Percentiles rank a stretch among this genome's conserved stretches.
Conservation (phyloP, 2,329 filamentous ascomycete species). For the Plenodomus lindquistii region DNA sequence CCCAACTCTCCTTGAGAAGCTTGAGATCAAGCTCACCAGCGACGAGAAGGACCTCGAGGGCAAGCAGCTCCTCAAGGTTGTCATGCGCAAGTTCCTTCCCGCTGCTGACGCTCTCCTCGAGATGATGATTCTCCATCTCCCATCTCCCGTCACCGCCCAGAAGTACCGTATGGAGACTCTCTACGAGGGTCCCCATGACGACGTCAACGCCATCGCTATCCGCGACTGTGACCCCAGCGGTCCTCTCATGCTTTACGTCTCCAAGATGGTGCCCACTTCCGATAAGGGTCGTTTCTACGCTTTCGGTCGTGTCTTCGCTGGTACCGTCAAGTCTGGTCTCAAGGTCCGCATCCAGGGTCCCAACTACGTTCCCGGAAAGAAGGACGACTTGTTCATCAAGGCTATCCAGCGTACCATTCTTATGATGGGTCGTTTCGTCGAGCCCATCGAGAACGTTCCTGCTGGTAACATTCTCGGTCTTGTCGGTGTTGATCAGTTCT, state of each 20-base stretch:
- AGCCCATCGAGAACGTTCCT: constrained; percentile 98
- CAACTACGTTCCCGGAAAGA: constrained; percentile 97
- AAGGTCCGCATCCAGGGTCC: constrained; percentile 99
- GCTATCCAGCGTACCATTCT: constrained; percentile 99
- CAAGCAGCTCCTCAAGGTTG: constrained; percentile 95
- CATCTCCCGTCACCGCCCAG: constrained; percentile 93
- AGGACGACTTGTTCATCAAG: constrained; percentile 99
- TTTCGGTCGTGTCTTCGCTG: constrained; percentile 99
- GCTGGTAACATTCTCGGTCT: constrained; percentile 99
- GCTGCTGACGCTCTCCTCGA: constrained; percentile 97
- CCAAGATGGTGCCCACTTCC: constrained; percentile 99
- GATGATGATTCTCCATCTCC: constrained; percentile 99
- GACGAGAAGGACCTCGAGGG: constrained; percentile 94
- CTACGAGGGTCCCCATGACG: constrained; percentile 95
- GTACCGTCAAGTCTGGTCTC: constrained; percentile 95
- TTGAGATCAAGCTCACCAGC: constrained; percentile 83
- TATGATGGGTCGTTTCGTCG: constrained; percentile 99
- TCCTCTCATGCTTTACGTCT: constrained; percentile 99
- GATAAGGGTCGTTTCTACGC: constrained; percentile 99
- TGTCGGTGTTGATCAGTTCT: constrained; percentile 99
- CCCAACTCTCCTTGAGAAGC: constrained; percentile 81
- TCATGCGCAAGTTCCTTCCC: constrained; percentile 99
- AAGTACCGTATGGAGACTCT: constrained; percentile 97
- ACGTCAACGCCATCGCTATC: constrained; percentile 93
- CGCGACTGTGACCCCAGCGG: constrained; percentile 97